phyloP scores from a whole-genome alignment of 2,329 filamentous ascomycete species.

The Nigrospora oryzae region DNA sequence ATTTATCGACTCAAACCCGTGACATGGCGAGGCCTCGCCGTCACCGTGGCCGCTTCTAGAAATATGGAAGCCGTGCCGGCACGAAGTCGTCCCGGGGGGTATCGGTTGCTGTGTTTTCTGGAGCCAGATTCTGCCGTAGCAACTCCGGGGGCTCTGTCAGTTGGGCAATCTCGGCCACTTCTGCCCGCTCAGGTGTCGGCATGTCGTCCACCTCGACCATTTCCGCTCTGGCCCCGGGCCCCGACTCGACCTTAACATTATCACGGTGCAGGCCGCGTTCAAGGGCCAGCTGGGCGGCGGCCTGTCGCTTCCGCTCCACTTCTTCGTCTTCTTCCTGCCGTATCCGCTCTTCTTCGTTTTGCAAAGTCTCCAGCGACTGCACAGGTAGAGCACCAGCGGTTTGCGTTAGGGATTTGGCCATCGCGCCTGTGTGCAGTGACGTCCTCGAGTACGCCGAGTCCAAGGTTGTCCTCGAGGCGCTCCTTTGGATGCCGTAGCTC shows the following conservation, averaged over 20 bases:
- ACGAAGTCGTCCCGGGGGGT: slow-evolving; percentile 32
- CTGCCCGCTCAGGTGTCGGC: slow-evolving; percentile 14
- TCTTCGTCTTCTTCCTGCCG: slow-evolving; percentile 44
- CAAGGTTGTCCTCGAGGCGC: slow-evolving; percentile 51
- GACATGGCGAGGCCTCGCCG: too few species aligned
- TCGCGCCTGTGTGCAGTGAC: background rate
- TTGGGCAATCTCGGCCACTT: slow-evolving; percentile 12
- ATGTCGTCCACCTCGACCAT: slow-evolving; percentile 18
- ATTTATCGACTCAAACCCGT: too few species aligned
- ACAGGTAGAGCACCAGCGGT: slow-evolving; percentile 29
- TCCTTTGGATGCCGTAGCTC: slow-evolving; percentile 34
- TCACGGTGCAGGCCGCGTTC: slow-evolving; percentile 36
- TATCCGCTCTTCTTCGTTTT: slow-evolving; percentile 42
- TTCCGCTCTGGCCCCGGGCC: slow-evolving; percentile 21
- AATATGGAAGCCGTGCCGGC: slow-evolving; percentile 49
- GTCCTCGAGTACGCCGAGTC: slow-evolving; percentile 26
- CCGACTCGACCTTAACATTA: slow-evolving; percentile 24
- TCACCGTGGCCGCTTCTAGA: slow-evolving; percentile 16
- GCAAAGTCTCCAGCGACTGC: slow-evolving; percentile 40
- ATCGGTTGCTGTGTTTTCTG: slow-evolving; percentile 4
- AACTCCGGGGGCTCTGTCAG: too few species aligned
- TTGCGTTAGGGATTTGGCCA: background rate
- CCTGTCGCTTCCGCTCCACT: slow-evolving; percentile 41
- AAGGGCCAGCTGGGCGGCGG: slow-evolving; percentile 41
- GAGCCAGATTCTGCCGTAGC: too few species aligned